Evolutionary conservation across 2,329 filamentous ascomycete species (phyloP).

Genomic region (Colletotrichum agaves): DNA sequence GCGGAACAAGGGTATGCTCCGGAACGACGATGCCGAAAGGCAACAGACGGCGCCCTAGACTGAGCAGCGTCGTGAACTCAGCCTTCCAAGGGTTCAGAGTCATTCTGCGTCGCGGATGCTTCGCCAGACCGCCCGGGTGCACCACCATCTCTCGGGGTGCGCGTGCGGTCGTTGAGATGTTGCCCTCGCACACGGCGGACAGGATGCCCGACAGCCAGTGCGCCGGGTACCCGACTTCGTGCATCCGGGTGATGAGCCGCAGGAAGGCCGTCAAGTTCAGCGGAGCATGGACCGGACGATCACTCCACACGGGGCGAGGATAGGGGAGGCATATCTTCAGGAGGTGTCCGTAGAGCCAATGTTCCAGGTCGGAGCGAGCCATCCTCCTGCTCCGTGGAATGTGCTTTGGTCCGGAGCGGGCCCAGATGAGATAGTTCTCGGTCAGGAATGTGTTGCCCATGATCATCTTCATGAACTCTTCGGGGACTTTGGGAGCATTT

Average conservation of each 20-base stretch:
- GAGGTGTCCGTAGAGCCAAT: conserved; percentile 41
- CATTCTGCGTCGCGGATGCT: conserved; percentile 12
- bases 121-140: conserved; percentile 16
- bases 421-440: conserved; percentile 41
- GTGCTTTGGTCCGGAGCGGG: not conserved
- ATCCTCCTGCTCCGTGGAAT: conserved; percentile 34
- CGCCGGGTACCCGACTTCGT: conserved; percentile 42
- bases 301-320: conserved; percentile 31
- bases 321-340: conserved; percentile 43
- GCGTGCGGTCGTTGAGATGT: conserved; percentile 40
- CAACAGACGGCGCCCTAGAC: conserved; percentile 39
- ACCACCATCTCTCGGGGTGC: conserved; percentile 37
- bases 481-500: not conserved
- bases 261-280: conserved; percentile 42
- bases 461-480: not conserved
- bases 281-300: conserved; percentile 40
- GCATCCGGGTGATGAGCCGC: conserved; percentile 38
- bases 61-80: conserved; percentile 40
- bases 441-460: conserved; percentile 24
- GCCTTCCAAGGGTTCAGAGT: conserved; percentile 38
- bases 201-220: conserved; percentile 43
- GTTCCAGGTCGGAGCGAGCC: conserved; percentile 39
- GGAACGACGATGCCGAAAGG: conserved; percentile 38
- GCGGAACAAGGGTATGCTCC: not conserved
- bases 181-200: conserved; percentile 33